Evolutionary conservation across 306 rosid genomes (phyloP), one percentile per base, ranked within the genome.

Genomic region (Prinsepia uniflora): DNA sequence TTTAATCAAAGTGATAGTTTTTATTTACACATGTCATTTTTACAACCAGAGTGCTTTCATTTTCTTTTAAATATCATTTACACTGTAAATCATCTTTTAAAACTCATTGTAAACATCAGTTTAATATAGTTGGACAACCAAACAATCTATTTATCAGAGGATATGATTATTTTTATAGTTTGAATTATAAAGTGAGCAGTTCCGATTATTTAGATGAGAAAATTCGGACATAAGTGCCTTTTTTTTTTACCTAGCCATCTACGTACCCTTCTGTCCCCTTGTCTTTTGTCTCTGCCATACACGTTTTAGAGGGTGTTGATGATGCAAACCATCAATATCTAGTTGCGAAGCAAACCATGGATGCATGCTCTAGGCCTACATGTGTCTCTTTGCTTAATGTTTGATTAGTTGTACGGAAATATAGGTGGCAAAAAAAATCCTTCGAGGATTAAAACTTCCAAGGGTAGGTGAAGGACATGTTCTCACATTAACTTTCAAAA

Each of bases 401-500:
- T 9, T 36, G 62, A 14, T 55, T 34, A 34, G 41, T 56, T 61
- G 58, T 76, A 40, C 44, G 5, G 68, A 44, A 53, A 52, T 14
- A 14, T 41, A 2, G 76, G 63, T 55, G 42, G 42, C 65, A 45
- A 65, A 77, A 77, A 77, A 34, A 19, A 45, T 22, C 47, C 52
- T 10, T 72, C 72, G 19, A 46, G 48, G 46, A 41, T 71, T 45
- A n/a, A n/a, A n/a, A n/a, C n/a, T n/a, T n/a, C n/a, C 1, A 54
- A 30, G 55, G 46, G 20, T 10, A 8, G 55, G 22, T 70, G 11
- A 11, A 59, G 63, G 57, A 41, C 68, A 15, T 64, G 60, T 64
- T 55, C 36, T 30, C 47, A 70, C 75, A 19, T 70, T 40, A 72
- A 49, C 72, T 71, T 72, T 65, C 63, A 46, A 68, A 77, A 22